phyloP scores from a whole-genome alignment of 148 eudicot species.

The Tetragonia tetragonoides region DNA sequence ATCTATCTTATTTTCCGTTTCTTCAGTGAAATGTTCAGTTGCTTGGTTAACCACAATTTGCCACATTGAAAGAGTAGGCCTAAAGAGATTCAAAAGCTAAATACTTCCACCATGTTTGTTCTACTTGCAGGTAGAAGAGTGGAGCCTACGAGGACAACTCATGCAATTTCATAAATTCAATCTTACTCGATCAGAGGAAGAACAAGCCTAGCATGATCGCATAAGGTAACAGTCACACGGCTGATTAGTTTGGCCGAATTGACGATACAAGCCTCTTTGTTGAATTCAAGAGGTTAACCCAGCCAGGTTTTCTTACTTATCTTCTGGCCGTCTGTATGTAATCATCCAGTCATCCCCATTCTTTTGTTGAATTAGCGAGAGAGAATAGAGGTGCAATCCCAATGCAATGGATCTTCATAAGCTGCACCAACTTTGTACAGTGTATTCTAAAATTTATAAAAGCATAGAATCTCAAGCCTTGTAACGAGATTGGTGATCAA shows the following conservation, averaged over 20 bases:
- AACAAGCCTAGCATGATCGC: constrained; percentile 12
- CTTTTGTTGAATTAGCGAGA: constrained; percentile 16
- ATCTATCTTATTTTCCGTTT: neutral
- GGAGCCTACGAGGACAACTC: constrained; percentile 67
- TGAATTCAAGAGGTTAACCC: neutral
- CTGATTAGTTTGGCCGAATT: neutral
- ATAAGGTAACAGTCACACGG: neutral
- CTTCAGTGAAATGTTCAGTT: neutral
- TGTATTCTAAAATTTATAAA: constrained; percentile 1
- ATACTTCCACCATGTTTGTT: neutral
- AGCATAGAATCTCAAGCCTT: neutral
- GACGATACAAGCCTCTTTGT: neutral
- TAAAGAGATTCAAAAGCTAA: neutral
- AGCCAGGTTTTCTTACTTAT: neutral
- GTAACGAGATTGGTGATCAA: too few relatives aligned
- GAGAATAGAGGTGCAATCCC: constrained; percentile 2
- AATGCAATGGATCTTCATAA: neutral
- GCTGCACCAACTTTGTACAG: constrained; percentile 30
- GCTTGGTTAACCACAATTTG: neutral
- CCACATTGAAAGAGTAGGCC: neutral
- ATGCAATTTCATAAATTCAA: constrained; percentile 40
- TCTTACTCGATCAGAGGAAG: constrained; percentile 1
- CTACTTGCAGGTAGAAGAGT: constrained; percentile 58
- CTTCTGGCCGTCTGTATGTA: constrained; percentile 15
- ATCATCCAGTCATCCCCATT: neutral